Percentiles rank a stretch among this genome's conserved stretches.
These are phyloP conservation scores for Periconia macrospinosa DNA, from an alignment of 2,329 filamentous ascomycete genomes.

Conservation along the genomic window DNA sequence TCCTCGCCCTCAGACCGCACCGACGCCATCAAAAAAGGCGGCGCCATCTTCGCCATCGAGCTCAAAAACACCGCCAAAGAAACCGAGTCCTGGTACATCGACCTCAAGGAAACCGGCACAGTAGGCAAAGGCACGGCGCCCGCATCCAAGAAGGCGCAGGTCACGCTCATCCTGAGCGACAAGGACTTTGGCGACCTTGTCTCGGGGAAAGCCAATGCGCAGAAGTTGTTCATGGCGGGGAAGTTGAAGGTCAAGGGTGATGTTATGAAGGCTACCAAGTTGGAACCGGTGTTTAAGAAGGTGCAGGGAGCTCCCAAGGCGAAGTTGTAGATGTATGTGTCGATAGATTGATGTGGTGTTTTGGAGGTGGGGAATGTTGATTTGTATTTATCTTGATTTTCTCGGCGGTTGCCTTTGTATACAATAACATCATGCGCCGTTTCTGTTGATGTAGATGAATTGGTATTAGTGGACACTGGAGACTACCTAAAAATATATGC, in stretches of 20 bases:
- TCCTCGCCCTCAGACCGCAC: constrained; percentile 73
- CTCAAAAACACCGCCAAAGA: constrained; percentile 85
- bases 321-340: constrained; percentile 43
- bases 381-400: too few relatives aligned
- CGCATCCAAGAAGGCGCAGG: constrained; percentile 76
- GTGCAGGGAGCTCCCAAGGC: constrained; percentile 28
- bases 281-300: constrained; percentile 73
- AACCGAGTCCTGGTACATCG: constrained; percentile 88
- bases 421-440: too few relatives aligned
- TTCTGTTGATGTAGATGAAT: too few relatives aligned
- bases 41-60: constrained; percentile 86
- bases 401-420: too few relatives aligned
- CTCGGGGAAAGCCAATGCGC: constrained; percentile 85
- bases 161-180: constrained; percentile 83
- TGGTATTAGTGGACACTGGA: too few relatives aligned
- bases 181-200: constrained; percentile 84
- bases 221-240: constrained; percentile 95
- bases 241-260: constrained; percentile 98
- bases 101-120: constrained; percentile 85
- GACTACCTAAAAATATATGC: too few relatives aligned
- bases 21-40: constrained; percentile 85
- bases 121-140: constrained; percentile 75
- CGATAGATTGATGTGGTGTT: background rate
- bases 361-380: background rate
- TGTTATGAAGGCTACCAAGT: constrained; percentile 97